Conservation (phyloP, 176 grass and related monocot genomes). For the Phragmites australis region DNA sequence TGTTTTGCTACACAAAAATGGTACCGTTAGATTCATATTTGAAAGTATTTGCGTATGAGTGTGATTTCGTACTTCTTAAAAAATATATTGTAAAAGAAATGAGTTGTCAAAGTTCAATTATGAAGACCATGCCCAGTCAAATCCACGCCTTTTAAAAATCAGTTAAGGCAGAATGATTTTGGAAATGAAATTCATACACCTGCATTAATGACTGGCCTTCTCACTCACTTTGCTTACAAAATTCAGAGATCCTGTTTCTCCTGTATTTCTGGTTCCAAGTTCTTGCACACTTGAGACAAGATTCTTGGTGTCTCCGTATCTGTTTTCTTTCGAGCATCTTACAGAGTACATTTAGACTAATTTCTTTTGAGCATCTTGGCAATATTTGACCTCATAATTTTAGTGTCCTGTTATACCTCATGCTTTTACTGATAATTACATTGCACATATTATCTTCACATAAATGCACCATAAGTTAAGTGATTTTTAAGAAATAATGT, state of each 20-base stretch:
- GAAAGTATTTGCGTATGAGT: neutral
- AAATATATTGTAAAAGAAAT: neutral
- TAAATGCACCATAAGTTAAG: neutral
- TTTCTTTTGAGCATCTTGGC: no score
- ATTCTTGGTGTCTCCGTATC: neutral
- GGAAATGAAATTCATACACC: neutral
- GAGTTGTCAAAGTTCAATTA: neutral
- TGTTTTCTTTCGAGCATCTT: neutral
- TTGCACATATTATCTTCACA: neutral
- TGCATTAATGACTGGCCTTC: neutral
- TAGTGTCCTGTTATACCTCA: neutral
- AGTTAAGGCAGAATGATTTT: neutral
- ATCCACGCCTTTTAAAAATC: neutral
- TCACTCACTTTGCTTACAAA: neutral
- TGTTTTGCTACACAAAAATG: neutral
- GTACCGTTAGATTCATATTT: neutral
- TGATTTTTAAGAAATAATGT: slow-evolving; percentile 9
- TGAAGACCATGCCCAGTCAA: neutral
- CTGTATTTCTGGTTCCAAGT: neutral
- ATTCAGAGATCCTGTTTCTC: neutral
- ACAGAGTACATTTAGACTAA: neutral
- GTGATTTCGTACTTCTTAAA: neutral
- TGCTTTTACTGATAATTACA: slow-evolving; percentile 6
- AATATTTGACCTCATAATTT: neutral
- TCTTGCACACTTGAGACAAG: neutral